Evolutionary conservation across 1,284 basidiomycete species (phyloP), one percentile per base, ranked within the genome.

Genomic region (Ustilago curta): DNA sequence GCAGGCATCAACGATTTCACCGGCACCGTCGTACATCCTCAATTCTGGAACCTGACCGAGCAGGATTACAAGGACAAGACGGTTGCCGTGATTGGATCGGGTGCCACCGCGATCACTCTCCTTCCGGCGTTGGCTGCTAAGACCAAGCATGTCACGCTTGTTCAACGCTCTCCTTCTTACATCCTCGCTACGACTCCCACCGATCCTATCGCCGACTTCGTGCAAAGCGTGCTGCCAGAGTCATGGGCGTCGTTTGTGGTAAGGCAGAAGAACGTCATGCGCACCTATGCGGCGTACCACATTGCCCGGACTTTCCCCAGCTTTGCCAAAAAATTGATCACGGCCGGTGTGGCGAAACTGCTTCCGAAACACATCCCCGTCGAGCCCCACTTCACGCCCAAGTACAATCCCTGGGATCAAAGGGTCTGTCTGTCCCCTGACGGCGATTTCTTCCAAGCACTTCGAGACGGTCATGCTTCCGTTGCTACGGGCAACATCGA

Each of bases 391-490:
- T 45, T 45, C 14, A 45, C 44, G 44, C 23, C 44, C 12, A 25
- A 25, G 12, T 45, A 45, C 44, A 16, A 25, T 23, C 44, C 44
- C 23, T 45, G 12, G 25, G 44, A 45, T 19, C 44, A 45, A 16
- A n/a, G 44, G 4, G 8, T 45, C 23, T 14, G 23, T 4, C 44
- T 45, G 44, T 27, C 44, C 7, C 44, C 44, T 25, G 25, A 45
- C 44, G 44, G 44, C 44, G 44, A 45, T 6, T 45, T 45, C 44
- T 45, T 45, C 18, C 44, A 45, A 45, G 44, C 44, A 4, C 8
- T 45, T 6, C 44, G 44, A 23, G 44, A 27, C 5, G 12, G 23
- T 27, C 23, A 27, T n/a, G 44, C 44, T 12, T 45, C 44, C 44
- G 18, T 45, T 25, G 44, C 44, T 14, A 45, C 44, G 7, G 44